These are phyloP conservation scores for Brassica rapa DNA, from an alignment of 345 rosid genomes.

Conservation along the genomic window DNA sequence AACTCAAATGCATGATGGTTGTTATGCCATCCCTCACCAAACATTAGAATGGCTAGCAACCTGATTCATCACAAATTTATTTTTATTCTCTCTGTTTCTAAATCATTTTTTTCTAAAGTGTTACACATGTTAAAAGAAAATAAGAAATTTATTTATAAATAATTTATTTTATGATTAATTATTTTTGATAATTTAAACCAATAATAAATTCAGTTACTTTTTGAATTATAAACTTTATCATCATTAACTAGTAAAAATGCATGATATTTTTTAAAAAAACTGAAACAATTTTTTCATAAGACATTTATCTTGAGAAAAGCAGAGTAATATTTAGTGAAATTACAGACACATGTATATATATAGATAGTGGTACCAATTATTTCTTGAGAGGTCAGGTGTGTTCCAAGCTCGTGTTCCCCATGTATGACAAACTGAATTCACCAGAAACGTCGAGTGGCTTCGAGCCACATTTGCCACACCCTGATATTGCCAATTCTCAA, in stretches of 20 bases:
- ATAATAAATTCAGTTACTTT: neutral
- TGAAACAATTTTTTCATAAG: too few relatives aligned
- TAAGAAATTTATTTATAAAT: too few relatives aligned
- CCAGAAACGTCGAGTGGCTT: conserved; percentile 61
- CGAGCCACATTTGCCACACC: conserved; percentile 58
- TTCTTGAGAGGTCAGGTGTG: conserved; percentile 70
- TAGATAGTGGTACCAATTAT: conserved; percentile 52
- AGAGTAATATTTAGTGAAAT: neutral
- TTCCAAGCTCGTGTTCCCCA: conserved; percentile 43
- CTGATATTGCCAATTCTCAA: conserved; percentile 39
- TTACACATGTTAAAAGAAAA: too few relatives aligned
- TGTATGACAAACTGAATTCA: conserved; percentile 69
- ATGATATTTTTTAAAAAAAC: too few relatives aligned
- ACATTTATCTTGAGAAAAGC: too few relatives aligned
- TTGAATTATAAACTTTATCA: neutral
- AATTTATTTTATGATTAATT: too few relatives aligned
- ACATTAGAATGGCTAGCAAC: conserved; percentile 63
- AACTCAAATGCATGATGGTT: conserved; percentile 80
- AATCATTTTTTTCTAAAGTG: too few relatives aligned
- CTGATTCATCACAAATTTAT: conserved; percentile 26
- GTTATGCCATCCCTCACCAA: conserved; percentile 90
- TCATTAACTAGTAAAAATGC: neutral
- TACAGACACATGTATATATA: neutral
- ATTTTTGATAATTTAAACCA: neutral
- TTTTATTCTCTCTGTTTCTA: too few relatives aligned